Evolutionary conservation across 331 rosid genomes (phyloP), one percentile per base, ranked within the genome.

Genomic region (Dryas integrifolia): DNA sequence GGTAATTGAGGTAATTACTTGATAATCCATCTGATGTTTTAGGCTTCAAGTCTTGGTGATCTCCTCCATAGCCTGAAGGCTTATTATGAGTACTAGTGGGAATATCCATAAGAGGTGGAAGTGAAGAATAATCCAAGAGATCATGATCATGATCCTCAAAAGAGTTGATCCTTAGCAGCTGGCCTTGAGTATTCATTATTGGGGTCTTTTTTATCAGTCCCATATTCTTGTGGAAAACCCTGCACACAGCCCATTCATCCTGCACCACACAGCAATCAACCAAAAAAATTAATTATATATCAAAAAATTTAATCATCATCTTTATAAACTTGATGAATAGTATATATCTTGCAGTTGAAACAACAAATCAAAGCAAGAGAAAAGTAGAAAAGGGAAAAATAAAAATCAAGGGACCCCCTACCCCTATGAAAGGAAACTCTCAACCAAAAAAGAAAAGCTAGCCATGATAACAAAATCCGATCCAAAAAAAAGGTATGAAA

Each of bases 171-270:
- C 88, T 80, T 60, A 76, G 3, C 5, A 78, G 35, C 11, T 14
- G 87, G 5, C 24, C 41, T 74, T 79, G 46, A 72, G 69, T 77
- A 1, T 35, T 58, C 3, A 14, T 6, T 30, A 30, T 30, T 30
- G 35, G 35, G 21, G 69, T 50, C 71, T 78, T 87, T 12, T 77
- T 30, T 30, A 30, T 85, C 0, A 72, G 68, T 66, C 81, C 92
- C n/a, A 81, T 60, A 83, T 74, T 88, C 85, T 95, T 95, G 92
- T 95, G 96, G 76, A 89, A 83, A 52, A 94, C 87, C 59, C 87
- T 87, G 80, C 82, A 72, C 8, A 94, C 98, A 26, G 86, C 98
- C 98, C 99, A 95, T 83, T 92, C 99, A 55, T 88, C 92, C 99
- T 95, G 81, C 57, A 64, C 57, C 40, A 61, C 49, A 8, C 1